Percentiles rank a stretch among this genome's conserved stretches.
phyloP scores from a whole-genome alignment of 73 alveolate genomes.

The Paramecium tetraurelia region DNA sequence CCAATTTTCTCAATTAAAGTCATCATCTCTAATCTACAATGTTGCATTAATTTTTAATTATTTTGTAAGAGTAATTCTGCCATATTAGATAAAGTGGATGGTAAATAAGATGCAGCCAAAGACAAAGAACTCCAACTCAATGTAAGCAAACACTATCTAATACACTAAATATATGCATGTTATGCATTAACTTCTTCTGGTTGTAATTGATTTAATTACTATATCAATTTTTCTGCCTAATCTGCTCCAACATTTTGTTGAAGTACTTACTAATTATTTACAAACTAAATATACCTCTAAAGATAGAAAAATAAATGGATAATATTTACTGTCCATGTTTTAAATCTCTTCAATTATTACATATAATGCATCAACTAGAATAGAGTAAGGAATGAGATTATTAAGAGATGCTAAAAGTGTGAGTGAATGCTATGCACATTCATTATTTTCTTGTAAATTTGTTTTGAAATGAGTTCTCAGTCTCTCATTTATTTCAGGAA shows the following conservation, averaged over 20 bases:
- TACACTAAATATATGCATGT: conserved; percentile 25
- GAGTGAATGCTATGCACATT: background rate
- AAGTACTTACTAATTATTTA: background rate
- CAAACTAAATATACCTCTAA: background rate
- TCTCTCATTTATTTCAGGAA: background rate
- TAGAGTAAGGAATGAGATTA: background rate
- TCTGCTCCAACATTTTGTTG: conserved; percentile 21
- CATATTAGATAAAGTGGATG: background rate
- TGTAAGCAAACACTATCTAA: conserved; percentile 4
- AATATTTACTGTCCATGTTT: background rate
- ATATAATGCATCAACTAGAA: conserved; percentile 8
- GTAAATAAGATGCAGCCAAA: background rate
- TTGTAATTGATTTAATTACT: background rate
- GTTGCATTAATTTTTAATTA: background rate
- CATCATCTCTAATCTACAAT: background rate
- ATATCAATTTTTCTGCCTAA: background rate
- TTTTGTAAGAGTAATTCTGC: background rate
- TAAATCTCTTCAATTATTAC: background rate
- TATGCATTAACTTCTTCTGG: conserved; percentile 27
- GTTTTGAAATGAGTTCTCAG: background rate
- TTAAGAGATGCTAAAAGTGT: background rate
- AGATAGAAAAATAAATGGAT: conserved; percentile 34
- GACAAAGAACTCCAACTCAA: background rate
- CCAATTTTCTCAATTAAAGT: background rate
- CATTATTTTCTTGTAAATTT: background rate